These are phyloP conservation scores for Pyrenochaeta sp. DNA, from an alignment of 2,329 filamentous ascomycete species.

Conservation along the genomic window DNA sequence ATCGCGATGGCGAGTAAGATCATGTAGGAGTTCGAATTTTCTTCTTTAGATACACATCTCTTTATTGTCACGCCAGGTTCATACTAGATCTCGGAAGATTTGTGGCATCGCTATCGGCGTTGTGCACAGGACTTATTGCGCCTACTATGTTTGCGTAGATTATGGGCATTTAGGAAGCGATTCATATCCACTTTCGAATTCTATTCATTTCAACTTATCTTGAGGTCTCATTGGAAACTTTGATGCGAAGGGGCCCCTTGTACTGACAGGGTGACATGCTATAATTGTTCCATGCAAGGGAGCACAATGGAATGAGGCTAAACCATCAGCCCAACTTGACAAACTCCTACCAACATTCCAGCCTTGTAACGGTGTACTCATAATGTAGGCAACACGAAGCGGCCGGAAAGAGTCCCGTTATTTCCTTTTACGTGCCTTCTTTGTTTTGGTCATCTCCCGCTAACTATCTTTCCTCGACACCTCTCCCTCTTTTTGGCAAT, in stretches of 20 bases:
- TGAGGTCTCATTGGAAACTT: too few species aligned
- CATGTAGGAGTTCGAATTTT: neutral
- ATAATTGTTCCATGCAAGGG: conserved; percentile 18
- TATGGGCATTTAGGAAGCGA: conserved; percentile 11
- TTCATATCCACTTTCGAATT: conserved; percentile 9
- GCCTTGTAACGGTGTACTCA: conserved; percentile 12
- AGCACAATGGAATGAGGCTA: conserved; percentile 26
- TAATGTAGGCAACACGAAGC: conserved; percentile 3
- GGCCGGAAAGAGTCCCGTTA: conserved; percentile 27
- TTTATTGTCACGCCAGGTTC: conserved; percentile 12
- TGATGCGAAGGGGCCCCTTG: neutral
- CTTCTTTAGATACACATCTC: conserved; percentile 8
- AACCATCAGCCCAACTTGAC: conserved; percentile 11
- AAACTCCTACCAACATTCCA: conserved; percentile 15
- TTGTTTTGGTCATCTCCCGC: conserved; percentile 32
- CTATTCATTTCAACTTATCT: too few species aligned
- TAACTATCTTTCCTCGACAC: conserved; percentile 14
- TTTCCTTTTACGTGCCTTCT: conserved; percentile 32
- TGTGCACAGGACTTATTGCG: conserved; percentile 17
- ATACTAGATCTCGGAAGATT: conserved; percentile 13
- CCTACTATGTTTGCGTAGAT: conserved; percentile 12
- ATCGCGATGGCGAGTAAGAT: conserved; percentile 43
- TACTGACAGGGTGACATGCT: conserved; percentile 7
- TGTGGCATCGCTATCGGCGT: conserved; percentile 35
- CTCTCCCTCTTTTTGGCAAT: conserved; percentile 12